Evolutionary conservation across 225 moss, liverwort and hornwort species (phyloP).

Genomic region (Physcomitrellopsis africana): DNA sequence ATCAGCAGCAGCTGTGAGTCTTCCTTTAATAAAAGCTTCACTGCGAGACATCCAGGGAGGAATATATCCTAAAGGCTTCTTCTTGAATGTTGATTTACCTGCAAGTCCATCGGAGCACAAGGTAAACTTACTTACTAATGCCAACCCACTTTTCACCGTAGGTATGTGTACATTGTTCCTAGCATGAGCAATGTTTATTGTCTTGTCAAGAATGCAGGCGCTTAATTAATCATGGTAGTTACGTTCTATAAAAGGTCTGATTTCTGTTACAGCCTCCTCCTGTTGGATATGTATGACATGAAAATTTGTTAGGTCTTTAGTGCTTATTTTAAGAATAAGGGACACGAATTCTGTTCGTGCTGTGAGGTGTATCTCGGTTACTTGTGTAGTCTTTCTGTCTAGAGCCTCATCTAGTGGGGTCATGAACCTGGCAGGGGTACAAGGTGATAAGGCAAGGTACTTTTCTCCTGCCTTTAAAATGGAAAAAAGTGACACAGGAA

Average conservation of each 20-base stretch:
- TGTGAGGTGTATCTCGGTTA: slow-evolving; percentile 7
- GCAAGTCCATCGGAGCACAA: slow-evolving; percentile 67
- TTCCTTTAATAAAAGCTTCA: slow-evolving; percentile 79
- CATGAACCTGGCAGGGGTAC: slow-evolving; percentile 67
- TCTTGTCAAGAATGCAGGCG: not conserved
- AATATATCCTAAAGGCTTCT: slow-evolving; percentile 59
- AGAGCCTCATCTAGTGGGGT: slow-evolving; percentile 24
- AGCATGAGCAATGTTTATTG: not conserved
- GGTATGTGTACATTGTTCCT: not conserved
- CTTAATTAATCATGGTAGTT: not conserved
- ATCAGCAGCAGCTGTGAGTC: slow-evolving; percentile 69
- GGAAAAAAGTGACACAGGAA: slow-evolving; percentile 69
- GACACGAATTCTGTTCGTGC: not conserved
- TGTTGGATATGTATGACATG: not conserved
- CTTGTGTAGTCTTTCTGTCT: not conserved
- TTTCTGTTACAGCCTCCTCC: slow-evolving; percentile 11
- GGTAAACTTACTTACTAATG: slow-evolving; percentile 41
- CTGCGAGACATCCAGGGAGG: slow-evolving; percentile 80
- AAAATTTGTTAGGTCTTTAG: slow-evolving; percentile 14
- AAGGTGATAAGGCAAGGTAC: slow-evolving; percentile 87
- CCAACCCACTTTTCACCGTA: not conserved
- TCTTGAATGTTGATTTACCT: slow-evolving; percentile 79
- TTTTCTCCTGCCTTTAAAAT: slow-evolving; percentile 59
- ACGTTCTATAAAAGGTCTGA: slow-evolving; percentile 3
- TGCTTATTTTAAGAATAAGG: not conserved